Evolutionary conservation across 2,329 filamentous ascomycete genomes (phyloP).

Genomic region (Pseudogymnoascus sp.): DNA sequence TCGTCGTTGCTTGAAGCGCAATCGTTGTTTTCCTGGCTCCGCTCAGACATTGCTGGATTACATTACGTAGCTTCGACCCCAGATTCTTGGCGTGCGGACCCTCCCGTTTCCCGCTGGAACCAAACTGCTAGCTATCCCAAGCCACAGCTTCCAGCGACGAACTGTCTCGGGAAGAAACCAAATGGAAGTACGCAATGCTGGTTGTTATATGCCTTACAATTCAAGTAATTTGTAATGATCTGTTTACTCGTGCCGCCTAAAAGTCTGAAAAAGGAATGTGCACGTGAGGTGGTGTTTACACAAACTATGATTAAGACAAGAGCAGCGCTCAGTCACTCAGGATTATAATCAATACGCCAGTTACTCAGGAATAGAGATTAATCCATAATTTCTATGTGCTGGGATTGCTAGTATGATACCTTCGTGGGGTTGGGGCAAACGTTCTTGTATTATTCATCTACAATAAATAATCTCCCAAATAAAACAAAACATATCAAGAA

Average conservation of each 20-base stretch:
- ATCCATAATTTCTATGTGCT: neutral
- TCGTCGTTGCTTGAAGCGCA: neutral
- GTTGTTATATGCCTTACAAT: neutral
- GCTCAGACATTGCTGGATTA: neutral
- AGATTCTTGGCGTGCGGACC: neutral
- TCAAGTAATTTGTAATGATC: neutral
- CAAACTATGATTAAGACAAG: neutral
- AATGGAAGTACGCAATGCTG: neutral
- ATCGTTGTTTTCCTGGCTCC: neutral
- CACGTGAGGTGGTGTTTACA: neutral
- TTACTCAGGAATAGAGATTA: neutral
- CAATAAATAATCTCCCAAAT: neutral
- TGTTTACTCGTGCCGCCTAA: neutral
- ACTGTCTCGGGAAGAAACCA: neutral
- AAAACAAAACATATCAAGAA: neutral
- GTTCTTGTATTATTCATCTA: neutral
- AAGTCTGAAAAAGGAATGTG: neutral
- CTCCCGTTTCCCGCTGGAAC: neutral
- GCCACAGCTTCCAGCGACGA: neutral
- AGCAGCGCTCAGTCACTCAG: neutral
- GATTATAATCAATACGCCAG: neutral
- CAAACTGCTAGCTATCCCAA: neutral
- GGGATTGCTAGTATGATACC: neutral
- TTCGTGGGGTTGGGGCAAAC: too few relatives aligned
- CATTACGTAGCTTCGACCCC: conserved; percentile 6